These are phyloP conservation scores for Sporisorium exsertum DNA, from an alignment of 1,284 basidiomycete species.

Conservation along the genomic window DNA sequence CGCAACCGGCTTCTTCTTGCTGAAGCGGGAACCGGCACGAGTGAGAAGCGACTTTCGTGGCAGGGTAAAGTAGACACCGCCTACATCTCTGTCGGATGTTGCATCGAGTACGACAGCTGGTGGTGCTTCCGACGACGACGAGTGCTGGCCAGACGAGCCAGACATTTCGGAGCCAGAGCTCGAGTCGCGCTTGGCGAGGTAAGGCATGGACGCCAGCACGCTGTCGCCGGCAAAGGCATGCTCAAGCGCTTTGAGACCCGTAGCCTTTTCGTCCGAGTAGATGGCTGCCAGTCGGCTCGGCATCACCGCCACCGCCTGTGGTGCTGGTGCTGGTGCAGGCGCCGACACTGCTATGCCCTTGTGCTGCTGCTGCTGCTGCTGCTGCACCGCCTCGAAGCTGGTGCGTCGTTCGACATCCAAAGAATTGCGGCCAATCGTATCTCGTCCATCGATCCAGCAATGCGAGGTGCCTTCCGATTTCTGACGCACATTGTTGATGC, in stretches of 20 bases:
- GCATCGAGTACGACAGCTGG: slow-evolving; percentile 23
- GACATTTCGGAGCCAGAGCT: slow-evolving; percentile 40
- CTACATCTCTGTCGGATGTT: slow-evolving; percentile 24
- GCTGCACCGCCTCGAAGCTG: neutral
- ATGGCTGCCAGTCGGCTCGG: slow-evolving; percentile 16
- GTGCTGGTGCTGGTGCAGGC: slow-evolving; percentile 9
- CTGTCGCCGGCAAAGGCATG: slow-evolving; percentile 29
- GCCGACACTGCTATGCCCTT: neutral
- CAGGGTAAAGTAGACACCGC: slow-evolving; percentile 25
- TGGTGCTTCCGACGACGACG: slow-evolving; percentile 3
- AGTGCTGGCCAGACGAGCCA: slow-evolving; percentile 36
- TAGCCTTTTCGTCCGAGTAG: slow-evolving; percentile 33
- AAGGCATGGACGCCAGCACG: slow-evolving; percentile 37
- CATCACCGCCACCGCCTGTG: slow-evolving; percentile 5
- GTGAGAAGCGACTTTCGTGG: slow-evolving; percentile 23
- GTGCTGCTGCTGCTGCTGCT: slow-evolving; percentile 5
- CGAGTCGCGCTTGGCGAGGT: slow-evolving; percentile 39
- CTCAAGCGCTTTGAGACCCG: slow-evolving; percentile 30
- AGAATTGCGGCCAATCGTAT: slow-evolving; percentile 46
- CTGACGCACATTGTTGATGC: slow-evolving; percentile 38
- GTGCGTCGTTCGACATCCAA: slow-evolving; percentile 14
- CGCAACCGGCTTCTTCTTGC: slow-evolving; percentile 15
- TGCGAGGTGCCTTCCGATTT: slow-evolving; percentile 26
- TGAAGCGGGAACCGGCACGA: slow-evolving; percentile 26
- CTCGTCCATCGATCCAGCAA: slow-evolving; percentile 44